Base-by-base conservation (phyloP, 495 filamentous ascomycete species). In the Trichoderma reesei region DNA sequence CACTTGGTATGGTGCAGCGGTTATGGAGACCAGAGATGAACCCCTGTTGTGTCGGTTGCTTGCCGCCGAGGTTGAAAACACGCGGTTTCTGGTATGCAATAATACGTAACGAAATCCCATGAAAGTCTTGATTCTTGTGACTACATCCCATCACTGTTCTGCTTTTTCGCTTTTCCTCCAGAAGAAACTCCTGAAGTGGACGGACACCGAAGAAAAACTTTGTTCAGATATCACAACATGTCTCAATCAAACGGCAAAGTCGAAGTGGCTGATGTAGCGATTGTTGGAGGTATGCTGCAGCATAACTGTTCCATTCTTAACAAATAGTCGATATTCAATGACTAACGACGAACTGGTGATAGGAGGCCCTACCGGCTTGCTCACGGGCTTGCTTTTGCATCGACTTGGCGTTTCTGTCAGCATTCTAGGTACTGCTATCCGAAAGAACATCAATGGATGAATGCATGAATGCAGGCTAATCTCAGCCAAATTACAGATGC, bases 341-440 rank as follows among this genome's bases (percentile, higher is more conserved):
- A 56, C 3, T 33, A 5, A 13, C 9, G 9, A 31, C 3, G 34
- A 56, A 14, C 26, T 56, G 4, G 18, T 38, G 59, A 39, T 41
- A 63, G 68, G 68, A 18, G 68, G 68, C 20, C 69, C 69, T 16
- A 71, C 68, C 9, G 69, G 69, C 14, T 61, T 71, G 1, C 66
- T 71, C n/a, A 64, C 66, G 11, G 69, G 60, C 8, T 63, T 70
- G 48, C 68, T 71, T 11, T 59, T 66, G 51, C 60, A 65, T 4
- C 68, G 65, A 4, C 51, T 70, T 20, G 69, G 69, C 2, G 42
- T 70, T 31, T 68, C 68, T 2, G 66, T 71, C 42, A 63, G 63
- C 11, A 51, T 71, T 11, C 63, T 71, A 41, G 69, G 66, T 70
- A 38, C 33, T 63, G 13, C 8, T 16, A 20, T 18, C 42, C 38